phyloP scores from a whole-genome alignment of 805 yeast genomes.

The Cyberlindnera subsufficiens region DNA sequence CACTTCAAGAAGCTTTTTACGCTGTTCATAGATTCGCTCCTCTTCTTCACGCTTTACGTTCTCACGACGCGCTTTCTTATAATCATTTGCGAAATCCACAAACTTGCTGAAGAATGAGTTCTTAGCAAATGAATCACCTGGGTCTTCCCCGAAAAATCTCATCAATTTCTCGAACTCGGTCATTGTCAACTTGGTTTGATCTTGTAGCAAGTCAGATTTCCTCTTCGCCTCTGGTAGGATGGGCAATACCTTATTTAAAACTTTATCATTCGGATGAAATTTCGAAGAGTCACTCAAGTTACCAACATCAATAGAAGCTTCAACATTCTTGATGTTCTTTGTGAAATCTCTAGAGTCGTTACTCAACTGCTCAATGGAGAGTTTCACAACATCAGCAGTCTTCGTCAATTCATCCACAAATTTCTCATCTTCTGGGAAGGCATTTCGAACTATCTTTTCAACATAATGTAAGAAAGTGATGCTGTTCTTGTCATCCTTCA shows the following conservation, averaged over 20 bases:
- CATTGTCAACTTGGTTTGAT: constrained; percentile 45
- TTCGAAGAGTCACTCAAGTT: constrained; percentile 55
- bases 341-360: constrained; percentile 53
- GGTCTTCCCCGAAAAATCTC: constrained; percentile 70
- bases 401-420: constrained; percentile 56
- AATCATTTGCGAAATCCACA: constrained; percentile 52
- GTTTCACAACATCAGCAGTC: constrained; percentile 49
- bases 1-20: constrained; percentile 50
- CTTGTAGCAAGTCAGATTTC: constrained; percentile 43
- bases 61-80: constrained; percentile 58
- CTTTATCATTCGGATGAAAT: constrained; percentile 62
- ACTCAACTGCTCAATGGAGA: constrained; percentile 57
- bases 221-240: constrained; percentile 49
- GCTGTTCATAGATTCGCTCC: constrained; percentile 53
- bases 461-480: constrained; percentile 71
- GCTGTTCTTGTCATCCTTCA: constrained; percentile 61
- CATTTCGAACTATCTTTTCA: constrained; percentile 58
- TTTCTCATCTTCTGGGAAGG: constrained; percentile 57
- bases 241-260: constrained; percentile 48
- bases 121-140: constrained; percentile 43
- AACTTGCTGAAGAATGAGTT: constrained; percentile 60
- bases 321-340: constrained; percentile 43
- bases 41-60: constrained; percentile 67
- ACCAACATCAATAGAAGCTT: constrained; percentile 52
- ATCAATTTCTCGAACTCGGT: constrained; percentile 51